Evolutionary conservation across 495 filamentous ascomycete species (phyloP).

Genomic region (Immersiella caudata): DNA sequence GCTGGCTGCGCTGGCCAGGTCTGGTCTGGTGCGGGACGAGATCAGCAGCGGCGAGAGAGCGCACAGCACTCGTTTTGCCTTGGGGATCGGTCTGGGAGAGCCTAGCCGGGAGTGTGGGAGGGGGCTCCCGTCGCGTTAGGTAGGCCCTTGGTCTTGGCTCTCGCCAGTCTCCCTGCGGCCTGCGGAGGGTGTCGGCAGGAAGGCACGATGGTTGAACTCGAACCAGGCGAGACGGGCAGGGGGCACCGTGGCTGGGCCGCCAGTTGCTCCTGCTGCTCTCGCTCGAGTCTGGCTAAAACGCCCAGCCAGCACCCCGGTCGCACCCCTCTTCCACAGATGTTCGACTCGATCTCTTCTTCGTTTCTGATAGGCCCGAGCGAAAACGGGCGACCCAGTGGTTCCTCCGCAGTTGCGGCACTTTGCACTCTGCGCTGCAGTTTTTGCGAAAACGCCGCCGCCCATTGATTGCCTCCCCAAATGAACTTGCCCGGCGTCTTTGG

Average conservation of each 20-base stretch:
- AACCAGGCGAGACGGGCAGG: slow-evolving; percentile 1
- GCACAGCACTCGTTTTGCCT: background rate
- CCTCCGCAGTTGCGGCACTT: slow-evolving; percentile 7
- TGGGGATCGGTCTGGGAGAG: too few species aligned
- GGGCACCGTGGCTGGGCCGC: background rate
- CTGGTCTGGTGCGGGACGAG: slow-evolving; percentile 2
- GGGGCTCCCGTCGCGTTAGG: slow-evolving; percentile 4
- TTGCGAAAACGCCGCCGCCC: slow-evolving; percentile 3
- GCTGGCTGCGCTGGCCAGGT: background rate
- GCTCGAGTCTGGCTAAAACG: slow-evolving; percentile 14
- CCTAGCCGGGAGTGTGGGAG: slow-evolving; percentile 15
- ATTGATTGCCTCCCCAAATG: slow-evolving; percentile 13
- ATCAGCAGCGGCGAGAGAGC: slow-evolving; percentile 5
- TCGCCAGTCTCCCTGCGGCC: background rate
- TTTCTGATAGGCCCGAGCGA: background rate
- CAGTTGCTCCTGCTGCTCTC: background rate
- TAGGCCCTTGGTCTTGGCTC: slow-evolving; percentile 1
- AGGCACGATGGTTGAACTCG: background rate
- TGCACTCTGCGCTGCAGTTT: slow-evolving; percentile 16
- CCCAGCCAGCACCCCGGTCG: slow-evolving; percentile 12
- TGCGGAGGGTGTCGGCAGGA: background rate
- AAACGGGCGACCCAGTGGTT: background rate
- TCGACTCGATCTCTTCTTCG: slow-evolving; percentile 1
- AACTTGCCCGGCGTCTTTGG: background rate
- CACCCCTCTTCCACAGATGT: slow-evolving; percentile 12